These are phyloP conservation scores for Davidsoniella neocaledoniae DNA, from an alignment of 2,329 filamentous ascomycete species.

Conservation along the genomic window DNA sequence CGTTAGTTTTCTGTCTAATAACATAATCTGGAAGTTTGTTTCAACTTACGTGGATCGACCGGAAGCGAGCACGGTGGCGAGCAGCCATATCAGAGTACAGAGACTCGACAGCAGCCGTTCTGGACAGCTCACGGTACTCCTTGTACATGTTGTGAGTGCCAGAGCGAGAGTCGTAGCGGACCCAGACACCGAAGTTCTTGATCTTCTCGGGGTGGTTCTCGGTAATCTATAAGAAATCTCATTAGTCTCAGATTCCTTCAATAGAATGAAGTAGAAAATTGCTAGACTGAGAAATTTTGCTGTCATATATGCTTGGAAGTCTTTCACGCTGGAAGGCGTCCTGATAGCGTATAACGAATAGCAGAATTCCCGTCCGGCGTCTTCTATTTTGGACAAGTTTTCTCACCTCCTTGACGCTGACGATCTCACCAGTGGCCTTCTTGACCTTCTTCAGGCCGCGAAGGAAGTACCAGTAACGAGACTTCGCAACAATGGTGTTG, in stretches of 20 bases:
- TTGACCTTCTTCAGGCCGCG: slow-evolving; percentile 99
- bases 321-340: not conserved
- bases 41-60: slow-evolving; percentile 85
- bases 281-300: not conserved
- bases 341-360: not conserved
- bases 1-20: not conserved
- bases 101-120: slow-evolving; percentile 85
- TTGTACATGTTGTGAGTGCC: slow-evolving; percentile 99
- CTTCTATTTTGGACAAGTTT: not conserved
- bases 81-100: slow-evolving; percentile 99
- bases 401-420: slow-evolving; percentile 84
- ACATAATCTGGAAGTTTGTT: not conserved
- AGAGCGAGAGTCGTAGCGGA: slow-evolving; percentile 99
- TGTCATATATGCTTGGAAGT: not conserved
- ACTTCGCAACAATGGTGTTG: slow-evolving; percentile 97
- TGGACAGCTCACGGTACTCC: slow-evolving; percentile 99
- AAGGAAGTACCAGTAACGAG: slow-evolving; percentile 99
- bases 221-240: slow-evolving; percentile 47
- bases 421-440: slow-evolving; percentile 99
- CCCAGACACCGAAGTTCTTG: slow-evolving; percentile 99
- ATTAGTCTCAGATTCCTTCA: not conserved
- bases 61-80: slow-evolving; percentile 89
- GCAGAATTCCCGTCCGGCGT: not conserved
- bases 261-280: not conserved
- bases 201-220: slow-evolving; percentile 99